Conservation (phyloP, 176 grass and related monocot genomes). For the Triticum monococcum region DNA sequence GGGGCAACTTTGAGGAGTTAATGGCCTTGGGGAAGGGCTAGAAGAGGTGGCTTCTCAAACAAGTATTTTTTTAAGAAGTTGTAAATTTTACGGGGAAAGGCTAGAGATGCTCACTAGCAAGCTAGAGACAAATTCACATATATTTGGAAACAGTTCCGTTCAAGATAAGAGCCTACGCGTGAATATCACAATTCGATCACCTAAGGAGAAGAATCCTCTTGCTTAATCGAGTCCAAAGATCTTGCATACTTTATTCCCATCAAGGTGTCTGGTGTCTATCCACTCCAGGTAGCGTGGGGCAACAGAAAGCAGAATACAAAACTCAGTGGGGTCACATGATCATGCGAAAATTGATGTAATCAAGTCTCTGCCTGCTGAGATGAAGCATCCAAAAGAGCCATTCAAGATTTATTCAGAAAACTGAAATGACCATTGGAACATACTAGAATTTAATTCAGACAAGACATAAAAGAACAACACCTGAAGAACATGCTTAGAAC, state of each 20-base stretch:
- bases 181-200: neutral
- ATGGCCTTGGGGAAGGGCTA: too few species aligned
- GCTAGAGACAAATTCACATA: neutral
- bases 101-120: neutral
- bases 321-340: neutral
- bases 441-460: neutral
- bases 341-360: neutral
- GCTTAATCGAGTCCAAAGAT: neutral
- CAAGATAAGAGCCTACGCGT: neutral
- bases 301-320: neutral
- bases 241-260: slow-evolving; percentile 13
- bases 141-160: neutral
- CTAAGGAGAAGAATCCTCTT: neutral
- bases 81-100: too few species aligned
- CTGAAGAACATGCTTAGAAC: neutral
- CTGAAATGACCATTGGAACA: neutral
- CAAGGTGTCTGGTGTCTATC: neutral
- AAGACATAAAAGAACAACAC: neutral
- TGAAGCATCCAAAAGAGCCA: neutral
- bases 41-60: too few species aligned
- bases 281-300: neutral
- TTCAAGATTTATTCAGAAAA: neutral
- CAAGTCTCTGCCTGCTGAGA: neutral
- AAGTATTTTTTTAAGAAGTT: too few species aligned
- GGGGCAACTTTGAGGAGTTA: too few species aligned